These are phyloP conservation scores for Candida maesae DNA, from an alignment of 805 yeast genomes.

Conservation along the genomic window DNA sequence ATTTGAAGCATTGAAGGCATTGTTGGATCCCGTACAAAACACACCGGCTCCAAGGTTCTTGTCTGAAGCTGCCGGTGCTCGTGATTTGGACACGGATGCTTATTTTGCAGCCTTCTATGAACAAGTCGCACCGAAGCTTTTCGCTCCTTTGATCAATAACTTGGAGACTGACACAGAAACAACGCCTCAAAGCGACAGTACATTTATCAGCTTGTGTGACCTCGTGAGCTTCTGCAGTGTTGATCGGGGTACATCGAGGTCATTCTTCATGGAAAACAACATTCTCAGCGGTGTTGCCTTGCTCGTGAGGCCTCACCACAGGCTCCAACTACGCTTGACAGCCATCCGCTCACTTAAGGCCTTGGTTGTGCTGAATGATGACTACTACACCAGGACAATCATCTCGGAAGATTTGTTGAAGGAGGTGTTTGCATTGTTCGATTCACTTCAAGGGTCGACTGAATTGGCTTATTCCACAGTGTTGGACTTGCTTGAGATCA, in stretches of 20 bases:
- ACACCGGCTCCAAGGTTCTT: slow-evolving; percentile 17
- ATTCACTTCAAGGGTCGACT: slow-evolving; percentile 45
- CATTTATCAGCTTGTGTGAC: slow-evolving; percentile 63
- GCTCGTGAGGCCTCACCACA: slow-evolving; percentile 37
- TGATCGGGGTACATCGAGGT: slow-evolving; percentile 49
- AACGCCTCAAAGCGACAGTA: slow-evolving; percentile 32
- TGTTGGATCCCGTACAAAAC: slow-evolving; percentile 49
- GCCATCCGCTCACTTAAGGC: slow-evolving; percentile 67
- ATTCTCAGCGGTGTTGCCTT: slow-evolving; percentile 53
- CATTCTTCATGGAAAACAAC: slow-evolving; percentile 58
- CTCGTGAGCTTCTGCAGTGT: slow-evolving; percentile 62
- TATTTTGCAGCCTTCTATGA: slow-evolving; percentile 61
- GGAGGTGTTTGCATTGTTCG: slow-evolving; percentile 46
- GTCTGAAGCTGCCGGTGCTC: slow-evolving; percentile 23
- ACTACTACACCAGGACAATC: slow-evolving; percentile 52
- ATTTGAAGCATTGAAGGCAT: slow-evolving; percentile 72
- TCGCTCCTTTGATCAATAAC: slow-evolving; percentile 41
- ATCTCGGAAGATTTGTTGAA: slow-evolving; percentile 50
- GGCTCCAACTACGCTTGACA: slow-evolving; percentile 56
- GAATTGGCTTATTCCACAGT: slow-evolving; percentile 74
- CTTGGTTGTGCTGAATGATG: slow-evolving; percentile 60
- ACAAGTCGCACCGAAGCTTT: slow-evolving; percentile 56
- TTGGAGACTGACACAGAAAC: slow-evolving; percentile 4
- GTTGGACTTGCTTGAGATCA: slow-evolving; percentile 58
- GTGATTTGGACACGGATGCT: slow-evolving; percentile 33